A percentile compares a stretch with the other conserved stretches of the same genome.
phyloP scores from a whole-genome alignment of 768 basidiomycete species.

The Tulasnella sp. region DNA sequence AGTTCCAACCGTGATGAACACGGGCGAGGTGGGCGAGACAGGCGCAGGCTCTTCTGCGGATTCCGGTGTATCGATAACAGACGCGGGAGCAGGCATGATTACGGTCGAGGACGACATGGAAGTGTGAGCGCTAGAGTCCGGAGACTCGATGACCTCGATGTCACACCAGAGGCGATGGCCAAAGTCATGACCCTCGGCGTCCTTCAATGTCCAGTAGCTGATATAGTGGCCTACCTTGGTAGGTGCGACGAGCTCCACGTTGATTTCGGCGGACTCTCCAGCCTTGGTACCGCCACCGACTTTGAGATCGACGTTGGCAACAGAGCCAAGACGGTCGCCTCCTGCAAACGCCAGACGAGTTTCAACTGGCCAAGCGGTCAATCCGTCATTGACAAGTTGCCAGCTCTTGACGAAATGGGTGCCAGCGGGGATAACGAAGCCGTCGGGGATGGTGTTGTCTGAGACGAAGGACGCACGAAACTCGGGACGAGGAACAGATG shows the following conservation, averaged over 20 bases:
- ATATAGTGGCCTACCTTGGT: constrained; percentile 61
- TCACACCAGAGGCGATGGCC: constrained; percentile 72
- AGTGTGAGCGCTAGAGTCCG: neutral
- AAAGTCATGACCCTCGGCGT: constrained; percentile 48
- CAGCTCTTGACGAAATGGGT: constrained; percentile 81
- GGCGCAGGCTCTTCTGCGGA: neutral
- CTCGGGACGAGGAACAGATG: no score
- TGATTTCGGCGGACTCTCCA: constrained; percentile 51
- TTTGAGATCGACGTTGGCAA: constrained; percentile 26
- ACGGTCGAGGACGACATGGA: constrained; percentile 59
- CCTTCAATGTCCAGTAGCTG: constrained; percentile 63
- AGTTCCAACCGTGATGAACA: neutral
- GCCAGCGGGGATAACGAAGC: constrained; percentile 68
- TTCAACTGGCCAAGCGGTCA: constrained; percentile 49
- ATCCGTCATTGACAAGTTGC: constrained; percentile 59
- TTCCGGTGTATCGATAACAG: neutral
- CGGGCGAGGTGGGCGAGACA: neutral
- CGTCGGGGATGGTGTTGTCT: constrained; percentile 63
- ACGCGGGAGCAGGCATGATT: constrained; percentile 46
- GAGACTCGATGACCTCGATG: neutral
- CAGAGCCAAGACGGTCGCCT: constrained; percentile 44
- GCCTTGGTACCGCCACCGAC: constrained; percentile 45
- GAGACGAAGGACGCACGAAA: constrained; percentile 33
- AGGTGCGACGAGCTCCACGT: constrained; percentile 76
- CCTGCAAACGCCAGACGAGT: constrained; percentile 63